phyloP scores from a whole-genome alignment of 2,329 filamentous ascomycete genomes.

The Alternaria alternata region DNA sequence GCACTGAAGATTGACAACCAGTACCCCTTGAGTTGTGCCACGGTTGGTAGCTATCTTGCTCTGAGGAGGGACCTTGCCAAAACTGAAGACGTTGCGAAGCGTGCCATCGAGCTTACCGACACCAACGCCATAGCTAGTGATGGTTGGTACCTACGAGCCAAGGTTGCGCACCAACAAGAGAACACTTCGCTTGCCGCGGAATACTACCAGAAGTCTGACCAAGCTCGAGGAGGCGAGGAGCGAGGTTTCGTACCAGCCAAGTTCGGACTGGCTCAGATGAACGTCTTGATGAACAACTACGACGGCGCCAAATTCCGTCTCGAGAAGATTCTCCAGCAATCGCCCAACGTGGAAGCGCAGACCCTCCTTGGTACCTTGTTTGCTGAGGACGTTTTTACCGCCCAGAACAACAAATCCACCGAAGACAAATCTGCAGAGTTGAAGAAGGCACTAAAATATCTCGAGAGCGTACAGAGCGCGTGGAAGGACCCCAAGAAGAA shows the following conservation, averaged over 20 bases:
- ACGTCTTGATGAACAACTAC: slow-evolving; percentile 81
- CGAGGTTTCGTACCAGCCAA: slow-evolving; percentile 92
- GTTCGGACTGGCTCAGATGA: slow-evolving; percentile 90
- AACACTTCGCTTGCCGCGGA: slow-evolving; percentile 79
- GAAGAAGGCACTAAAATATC: slow-evolving; percentile 83
- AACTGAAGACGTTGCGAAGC: slow-evolving; percentile 86
- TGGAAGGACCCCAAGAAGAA: slow-evolving; percentile 96
- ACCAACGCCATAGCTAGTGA: slow-evolving; percentile 97
- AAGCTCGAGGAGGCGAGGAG: slow-evolving; percentile 89
- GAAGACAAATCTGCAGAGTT: slow-evolving; percentile 87
- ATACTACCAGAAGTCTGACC: slow-evolving; percentile 89
- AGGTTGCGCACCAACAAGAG: slow-evolving; percentile 86
- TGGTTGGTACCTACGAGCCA: slow-evolving; percentile 92
- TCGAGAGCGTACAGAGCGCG: slow-evolving; percentile 83
- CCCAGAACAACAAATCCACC: slow-evolving; percentile 73
- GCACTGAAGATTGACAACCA: slow-evolving; percentile 94
- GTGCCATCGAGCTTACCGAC: slow-evolving; percentile 94
- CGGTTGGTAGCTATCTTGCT: slow-evolving; percentile 90
- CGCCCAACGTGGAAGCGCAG: slow-evolving; percentile 86
- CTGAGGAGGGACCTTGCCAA: slow-evolving; percentile 80
- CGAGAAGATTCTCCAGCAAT: slow-evolving; percentile 91
- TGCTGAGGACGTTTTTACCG: slow-evolving; percentile 90
- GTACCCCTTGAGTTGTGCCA: slow-evolving; percentile 86
- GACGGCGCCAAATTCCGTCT: slow-evolving; percentile 92
- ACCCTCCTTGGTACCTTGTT: slow-evolving; percentile 89